Percentiles rank a stretch among this genome's conserved stretches.
These are phyloP conservation scores for Aegilops longissima DNA, from an alignment of 176 grass and related monocot genomes.

Conservation along the genomic window DNA sequence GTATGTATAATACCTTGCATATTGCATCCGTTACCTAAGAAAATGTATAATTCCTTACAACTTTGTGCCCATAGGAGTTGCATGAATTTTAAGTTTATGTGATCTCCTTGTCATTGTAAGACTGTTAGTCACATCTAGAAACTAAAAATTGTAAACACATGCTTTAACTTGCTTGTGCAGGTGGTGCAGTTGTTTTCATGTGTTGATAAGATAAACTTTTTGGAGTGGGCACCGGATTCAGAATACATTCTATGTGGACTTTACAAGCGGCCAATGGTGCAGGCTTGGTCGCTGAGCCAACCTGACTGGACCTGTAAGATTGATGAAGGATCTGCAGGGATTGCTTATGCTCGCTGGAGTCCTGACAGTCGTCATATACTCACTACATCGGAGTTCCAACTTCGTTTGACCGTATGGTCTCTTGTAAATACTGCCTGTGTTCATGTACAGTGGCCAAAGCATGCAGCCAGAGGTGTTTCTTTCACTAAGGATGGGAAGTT, in stretches of 20 bases:
- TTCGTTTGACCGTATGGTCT: slow-evolving; percentile 94
- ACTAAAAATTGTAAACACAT: slow-evolving; percentile 6
- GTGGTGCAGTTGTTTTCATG: slow-evolving; percentile 93
- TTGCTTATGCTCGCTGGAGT: slow-evolving; percentile 89
- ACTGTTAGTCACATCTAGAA: not conserved
- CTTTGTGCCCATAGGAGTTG: slow-evolving; percentile 2
- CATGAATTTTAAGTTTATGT: not conserved
- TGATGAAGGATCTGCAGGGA: slow-evolving; percentile 86
- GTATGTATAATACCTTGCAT: slow-evolving; percentile 16
- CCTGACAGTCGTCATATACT: slow-evolving; percentile 96
- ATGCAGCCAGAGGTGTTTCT: slow-evolving; percentile 71
- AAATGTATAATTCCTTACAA: slow-evolving; percentile 18
- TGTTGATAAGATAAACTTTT: slow-evolving; percentile 88
- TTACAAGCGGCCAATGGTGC: slow-evolving; percentile 92
- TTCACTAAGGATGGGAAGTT: slow-evolving; percentile 94
- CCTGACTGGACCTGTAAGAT: slow-evolving; percentile 99
- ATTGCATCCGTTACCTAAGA: not conserved
- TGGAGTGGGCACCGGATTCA: slow-evolving; percentile 95
- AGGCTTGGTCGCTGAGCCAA: slow-evolving; percentile 87
- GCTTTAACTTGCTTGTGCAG: slow-evolving; percentile 43
- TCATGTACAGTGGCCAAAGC: slow-evolving; percentile 94
- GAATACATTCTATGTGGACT: slow-evolving; percentile 90
- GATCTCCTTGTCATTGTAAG: slow-evolving; percentile 5
- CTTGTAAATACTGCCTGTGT: slow-evolving; percentile 88
- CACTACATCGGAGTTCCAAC: slow-evolving; percentile 94